Evolutionary conservation across 1,284 basidiomycete genomes (phyloP).

Genomic region (Grifola frondosa): DNA sequence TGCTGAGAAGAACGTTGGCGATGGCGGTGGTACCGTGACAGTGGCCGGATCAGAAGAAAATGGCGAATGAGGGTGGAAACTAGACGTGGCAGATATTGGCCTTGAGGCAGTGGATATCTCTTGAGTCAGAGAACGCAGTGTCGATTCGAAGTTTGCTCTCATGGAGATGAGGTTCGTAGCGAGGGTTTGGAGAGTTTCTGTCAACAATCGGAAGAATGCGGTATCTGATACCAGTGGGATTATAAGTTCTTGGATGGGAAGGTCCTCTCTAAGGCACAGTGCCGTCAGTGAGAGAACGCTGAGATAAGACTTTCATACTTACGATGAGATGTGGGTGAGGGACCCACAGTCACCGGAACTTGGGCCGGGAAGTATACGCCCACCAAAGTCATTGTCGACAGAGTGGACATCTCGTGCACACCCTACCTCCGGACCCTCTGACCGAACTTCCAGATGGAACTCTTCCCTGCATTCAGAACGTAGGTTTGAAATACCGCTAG

Average conservation of each 20-base stretch:
- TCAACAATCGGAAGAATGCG: constrained; percentile 81
- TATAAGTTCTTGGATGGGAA: constrained; percentile 54
- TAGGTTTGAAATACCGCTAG: no score
- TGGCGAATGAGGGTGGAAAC: constrained; percentile 50
- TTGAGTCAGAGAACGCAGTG: constrained; percentile 60
- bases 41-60: constrained; percentile 40
- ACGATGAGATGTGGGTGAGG: no score
- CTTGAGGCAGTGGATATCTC: constrained; percentile 61
- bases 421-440: no score
- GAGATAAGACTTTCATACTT: background rate
- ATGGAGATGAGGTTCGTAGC: constrained; percentile 64
- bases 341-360: no score
- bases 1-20: constrained; percentile 15
- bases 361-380: no score
- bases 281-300: background rate
- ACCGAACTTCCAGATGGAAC: no score
- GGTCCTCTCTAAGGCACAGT: background rate
- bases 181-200: constrained; percentile 69
- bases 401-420: no score
- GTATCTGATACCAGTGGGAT: constrained; percentile 83
- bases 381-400: no score
- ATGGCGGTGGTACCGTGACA: constrained; percentile 17
- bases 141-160: constrained; percentile 60
- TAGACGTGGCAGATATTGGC: constrained; percentile 49
- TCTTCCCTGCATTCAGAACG: no score